These are phyloP conservation scores for Colletotrichum orchidophilum DNA, from an alignment of 2,329 filamentous ascomycete species.

Conservation along the genomic window DNA sequence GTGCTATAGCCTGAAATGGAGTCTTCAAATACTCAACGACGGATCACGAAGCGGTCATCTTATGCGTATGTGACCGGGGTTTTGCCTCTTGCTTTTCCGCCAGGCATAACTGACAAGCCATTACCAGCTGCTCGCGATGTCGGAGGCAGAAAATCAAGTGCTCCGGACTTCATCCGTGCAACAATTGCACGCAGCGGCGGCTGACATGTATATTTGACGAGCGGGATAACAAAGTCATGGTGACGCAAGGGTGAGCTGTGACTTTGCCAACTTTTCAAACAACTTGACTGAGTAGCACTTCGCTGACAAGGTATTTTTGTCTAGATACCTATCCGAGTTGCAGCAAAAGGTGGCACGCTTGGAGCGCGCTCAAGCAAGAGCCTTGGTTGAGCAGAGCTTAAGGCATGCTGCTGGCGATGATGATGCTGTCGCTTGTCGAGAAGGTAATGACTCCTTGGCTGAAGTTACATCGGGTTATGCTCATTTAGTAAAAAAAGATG, in stretches of 20 bases:
- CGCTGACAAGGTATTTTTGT: not conserved
- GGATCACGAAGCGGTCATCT: constrained; percentile 22
- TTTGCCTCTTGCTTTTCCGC: not conserved
- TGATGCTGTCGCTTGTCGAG: not conserved
- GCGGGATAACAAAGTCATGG: constrained; percentile 29
- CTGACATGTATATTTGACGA: constrained; percentile 25
- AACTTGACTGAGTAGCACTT: too few species aligned
- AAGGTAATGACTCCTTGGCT: not conserved
- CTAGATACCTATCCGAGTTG: constrained; percentile 15
- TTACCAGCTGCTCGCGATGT: constrained; percentile 22
- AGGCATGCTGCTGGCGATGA: not conserved
- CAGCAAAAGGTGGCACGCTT: constrained; percentile 18
- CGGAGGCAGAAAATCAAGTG: constrained; percentile 31
- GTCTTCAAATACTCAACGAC: constrained; percentile 21
- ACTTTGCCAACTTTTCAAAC: not conserved
- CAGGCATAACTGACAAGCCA: not conserved
- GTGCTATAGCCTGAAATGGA: constrained; percentile 1
- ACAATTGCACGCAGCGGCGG: constrained; percentile 27
- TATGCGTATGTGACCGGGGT: constrained; percentile 4
- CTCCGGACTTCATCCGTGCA: constrained; percentile 27
- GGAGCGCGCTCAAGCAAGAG: constrained; percentile 14
- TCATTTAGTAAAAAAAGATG: not conserved
- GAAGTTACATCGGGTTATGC: not conserved
- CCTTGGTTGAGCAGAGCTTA: constrained; percentile 4
- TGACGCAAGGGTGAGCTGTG: constrained; percentile 14